A percentile compares a stretch with the other conserved stretches of the same genome.
These are phyloP conservation scores for Colletotrichum viniferum DNA, from an alignment of 2,329 filamentous ascomycete genomes.

Conservation along the genomic window DNA sequence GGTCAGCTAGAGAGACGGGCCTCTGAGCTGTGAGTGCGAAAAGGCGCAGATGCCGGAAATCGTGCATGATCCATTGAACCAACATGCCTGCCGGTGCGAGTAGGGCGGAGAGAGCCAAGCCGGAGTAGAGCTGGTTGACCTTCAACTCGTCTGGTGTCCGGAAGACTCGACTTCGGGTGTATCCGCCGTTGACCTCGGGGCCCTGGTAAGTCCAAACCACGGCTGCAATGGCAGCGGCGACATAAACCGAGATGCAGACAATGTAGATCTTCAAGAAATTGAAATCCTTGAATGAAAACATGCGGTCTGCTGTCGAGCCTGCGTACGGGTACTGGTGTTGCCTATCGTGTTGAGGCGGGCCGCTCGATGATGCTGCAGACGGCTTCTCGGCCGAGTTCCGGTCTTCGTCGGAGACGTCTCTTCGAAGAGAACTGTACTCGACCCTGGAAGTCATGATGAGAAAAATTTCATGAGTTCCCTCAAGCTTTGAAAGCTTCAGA, in stretches of 20 bases:
- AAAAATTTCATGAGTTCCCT: neutral
- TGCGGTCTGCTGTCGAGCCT: neutral
- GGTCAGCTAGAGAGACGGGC: neutral
- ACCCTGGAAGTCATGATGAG: neutral
- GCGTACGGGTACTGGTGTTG: neutral
- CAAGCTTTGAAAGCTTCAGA: neutral
- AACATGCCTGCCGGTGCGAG: constrained; percentile 8
- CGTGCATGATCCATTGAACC: constrained; percentile 13
- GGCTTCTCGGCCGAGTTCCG: neutral
- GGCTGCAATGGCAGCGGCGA: neutral
- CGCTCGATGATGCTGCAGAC: neutral
- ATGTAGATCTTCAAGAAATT: neutral
- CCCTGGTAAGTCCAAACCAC: constrained; percentile 1
- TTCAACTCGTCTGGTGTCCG: neutral
- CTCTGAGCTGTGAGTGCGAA: constrained; percentile 5
- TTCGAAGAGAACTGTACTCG: constrained; percentile 1
- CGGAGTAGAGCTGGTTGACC: constrained; percentile 12
- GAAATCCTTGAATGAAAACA: constrained; percentile 2
- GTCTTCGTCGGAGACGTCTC: neutral
- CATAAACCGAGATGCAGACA: neutral
- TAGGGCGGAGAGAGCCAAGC: neutral
- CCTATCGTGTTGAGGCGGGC: neutral
- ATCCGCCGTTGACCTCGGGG: neutral
- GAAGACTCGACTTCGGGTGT: neutral
- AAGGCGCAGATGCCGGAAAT: neutral